Evolutionary conservation across 2,329 filamentous ascomycete genomes (phyloP), one percentile per base, ranked within the genome.

Genomic region (Verticillium tricorpus): DNA sequence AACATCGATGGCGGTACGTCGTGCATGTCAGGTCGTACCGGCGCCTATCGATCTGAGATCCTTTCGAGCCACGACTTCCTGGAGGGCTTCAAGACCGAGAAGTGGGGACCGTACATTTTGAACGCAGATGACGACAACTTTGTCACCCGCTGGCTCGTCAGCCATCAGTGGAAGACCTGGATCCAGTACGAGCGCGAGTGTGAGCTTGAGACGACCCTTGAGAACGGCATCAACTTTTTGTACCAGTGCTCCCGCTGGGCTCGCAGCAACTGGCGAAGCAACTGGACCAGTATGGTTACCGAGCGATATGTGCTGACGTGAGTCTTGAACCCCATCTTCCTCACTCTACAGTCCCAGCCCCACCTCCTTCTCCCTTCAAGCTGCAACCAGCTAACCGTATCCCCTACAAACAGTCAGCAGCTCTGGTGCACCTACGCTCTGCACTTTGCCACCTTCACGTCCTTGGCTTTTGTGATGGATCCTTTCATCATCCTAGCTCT

Each of bases 121-220:
- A 97, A 97, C 72, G 93, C 94, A 31, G 94, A 98, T 76, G 94
- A 98, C 75, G 94, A 98, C 82, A 98, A 98, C 78, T 98, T 97
- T 78, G 92, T 98, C 69, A 97, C 94, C 7, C 89, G 94, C 62
- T 98, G 94, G 94, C 85, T 98, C 71, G 93, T 97, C 68, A 91
- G 88, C 66, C 90, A 97, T 78, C 85, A 89, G 68, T 96, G 92
- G 91, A 92, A 96, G 78, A 97, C 93, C 25, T 94, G 91, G 82
- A 91, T 97, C 75, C 94, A 98, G 78, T 97, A 97, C 78, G 89
- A 97, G 74, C 86, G 85, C 57, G 92, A 96, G 72, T 96, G 92
- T 70, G 91, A 96, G 76, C 89, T 98, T 64, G 89, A 95, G 79
- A 98, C 94, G 31, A 97, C 93, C 3, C 83, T 98, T 50, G 94